Conservation (phyloP, 257 asterid genomes). For the Nicotiana knightiana region DNA sequence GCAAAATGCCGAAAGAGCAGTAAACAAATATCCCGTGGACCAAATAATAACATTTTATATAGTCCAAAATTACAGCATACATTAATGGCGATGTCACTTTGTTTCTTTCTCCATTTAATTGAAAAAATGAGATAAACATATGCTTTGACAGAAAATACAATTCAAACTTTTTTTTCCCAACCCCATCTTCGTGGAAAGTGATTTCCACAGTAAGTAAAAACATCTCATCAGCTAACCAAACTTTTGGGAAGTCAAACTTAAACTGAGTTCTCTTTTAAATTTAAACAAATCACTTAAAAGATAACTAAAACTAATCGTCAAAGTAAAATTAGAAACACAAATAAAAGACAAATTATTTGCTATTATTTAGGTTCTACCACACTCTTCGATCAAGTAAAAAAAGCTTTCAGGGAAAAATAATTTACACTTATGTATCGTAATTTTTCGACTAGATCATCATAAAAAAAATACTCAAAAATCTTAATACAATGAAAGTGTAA, state of each 20-base stretch:
- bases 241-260: neutral
- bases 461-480: too few relatives aligned
- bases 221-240: neutral
- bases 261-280: neutral
- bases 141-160: neutral
- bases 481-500: too few relatives aligned
- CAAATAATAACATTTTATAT: neutral
- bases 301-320: too few relatives aligned
- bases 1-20: neutral
- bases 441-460: too few relatives aligned
- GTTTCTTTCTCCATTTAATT: neutral
- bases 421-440: too few relatives aligned
- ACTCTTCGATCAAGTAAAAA: too few relatives aligned
- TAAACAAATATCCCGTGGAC: neutral
- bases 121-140: neutral
- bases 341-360: too few relatives aligned
- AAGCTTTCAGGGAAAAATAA: too few relatives aligned
- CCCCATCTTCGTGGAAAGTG: neutral
- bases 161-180: neutral
- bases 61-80: neutral
- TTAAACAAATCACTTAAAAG: too few relatives aligned
- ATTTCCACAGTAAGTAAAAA: neutral
- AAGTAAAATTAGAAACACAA: too few relatives aligned
- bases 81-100: neutral
- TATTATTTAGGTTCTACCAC: too few relatives aligned